phyloP scores from a whole-genome alignment of 345 rosid species.

The Salix dunnii region DNA sequence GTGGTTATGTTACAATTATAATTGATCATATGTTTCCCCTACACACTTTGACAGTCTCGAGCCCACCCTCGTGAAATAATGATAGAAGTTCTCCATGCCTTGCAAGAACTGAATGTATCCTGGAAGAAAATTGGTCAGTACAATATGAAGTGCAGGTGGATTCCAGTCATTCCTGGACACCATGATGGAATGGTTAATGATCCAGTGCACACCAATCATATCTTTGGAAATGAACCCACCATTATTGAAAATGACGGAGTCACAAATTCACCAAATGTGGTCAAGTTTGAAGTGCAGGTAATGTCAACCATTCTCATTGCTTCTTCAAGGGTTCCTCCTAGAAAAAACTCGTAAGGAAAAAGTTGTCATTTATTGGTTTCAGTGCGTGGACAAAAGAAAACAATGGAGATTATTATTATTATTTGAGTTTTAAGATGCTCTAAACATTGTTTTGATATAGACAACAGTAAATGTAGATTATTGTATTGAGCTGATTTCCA shows the following conservation, averaged over 20 bases:
- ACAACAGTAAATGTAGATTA: neutral
- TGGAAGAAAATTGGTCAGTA: slow-evolving; percentile 98
- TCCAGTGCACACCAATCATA: slow-evolving; percentile 44
- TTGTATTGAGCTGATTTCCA: neutral
- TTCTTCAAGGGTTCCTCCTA: neutral
- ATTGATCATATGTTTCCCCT: slow-evolving; percentile 4
- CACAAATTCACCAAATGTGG: slow-evolving; percentile 48
- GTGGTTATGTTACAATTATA: neutral
- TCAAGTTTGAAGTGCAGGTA: slow-evolving; percentile 96
- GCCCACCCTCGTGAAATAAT: slow-evolving; percentile 90
- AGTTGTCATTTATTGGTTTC: neutral
- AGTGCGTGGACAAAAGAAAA: neutral
- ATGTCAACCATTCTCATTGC: neutral
- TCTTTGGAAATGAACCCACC: slow-evolving; percentile 66
- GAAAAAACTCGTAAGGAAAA: neutral
- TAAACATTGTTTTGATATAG: neutral
- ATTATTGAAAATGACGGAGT: slow-evolving; percentile 53
- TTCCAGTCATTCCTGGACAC: slow-evolving; percentile 52
- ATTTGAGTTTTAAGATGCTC: neutral
- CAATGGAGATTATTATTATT: neutral
- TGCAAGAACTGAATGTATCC: slow-evolving; percentile 75
- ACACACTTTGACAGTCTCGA: slow-evolving; percentile 54
- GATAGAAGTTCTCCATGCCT: slow-evolving; percentile 79
- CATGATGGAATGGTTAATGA: slow-evolving; percentile 64
- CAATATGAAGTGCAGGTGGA: slow-evolving; percentile 95